phyloP scores from a whole-genome alignment of 805 yeast genomes.

The Candida orba region DNA sequence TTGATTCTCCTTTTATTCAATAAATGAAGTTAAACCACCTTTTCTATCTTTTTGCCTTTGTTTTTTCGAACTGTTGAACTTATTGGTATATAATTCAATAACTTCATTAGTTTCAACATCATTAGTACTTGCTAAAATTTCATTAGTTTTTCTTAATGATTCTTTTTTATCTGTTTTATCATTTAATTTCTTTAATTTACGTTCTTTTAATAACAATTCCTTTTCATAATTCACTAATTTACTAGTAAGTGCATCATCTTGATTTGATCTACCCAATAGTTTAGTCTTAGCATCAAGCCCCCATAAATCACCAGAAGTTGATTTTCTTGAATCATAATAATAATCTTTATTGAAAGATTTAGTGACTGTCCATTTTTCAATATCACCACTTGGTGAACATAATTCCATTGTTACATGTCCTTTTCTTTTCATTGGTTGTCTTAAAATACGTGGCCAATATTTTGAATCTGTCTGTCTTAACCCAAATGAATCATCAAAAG shows the following conservation, averaged over 20 bases:
- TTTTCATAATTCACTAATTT: conserved; percentile 29
- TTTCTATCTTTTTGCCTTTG: conserved; percentile 22
- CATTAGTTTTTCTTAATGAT: conserved; percentile 9
- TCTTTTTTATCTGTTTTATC: conserved; percentile 13
- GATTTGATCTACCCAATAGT: conserved; percentile 29
- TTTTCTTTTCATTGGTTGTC: conserved; percentile 67
- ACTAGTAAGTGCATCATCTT: conserved; percentile 22
- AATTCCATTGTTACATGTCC: conserved; percentile 76
- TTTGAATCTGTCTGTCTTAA: conserved; percentile 21
- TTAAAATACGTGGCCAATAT: conserved; percentile 68
- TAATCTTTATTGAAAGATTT: conserved; percentile 64
- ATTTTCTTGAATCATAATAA: conserved; percentile 88
- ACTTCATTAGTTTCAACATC: conserved; percentile 15
- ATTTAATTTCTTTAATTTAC: conserved; percentile 12
- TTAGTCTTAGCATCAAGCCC: conserved; percentile 57
- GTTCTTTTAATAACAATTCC: conserved; percentile 18
- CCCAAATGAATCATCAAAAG: conserved; percentile 23
- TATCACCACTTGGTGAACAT: conserved; percentile 70
- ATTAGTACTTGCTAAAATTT: conserved; percentile 9
- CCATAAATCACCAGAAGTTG: conserved; percentile 85
- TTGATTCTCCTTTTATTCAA: neutral
- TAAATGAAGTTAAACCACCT: conserved; percentile 8
- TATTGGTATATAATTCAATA: conserved; percentile 19
- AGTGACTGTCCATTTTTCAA: conserved; percentile 86
- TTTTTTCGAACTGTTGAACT: conserved; percentile 20